phyloP scores from a whole-genome alignment of 208 protist species.

The Tritrichomonas musculus region DNA sequence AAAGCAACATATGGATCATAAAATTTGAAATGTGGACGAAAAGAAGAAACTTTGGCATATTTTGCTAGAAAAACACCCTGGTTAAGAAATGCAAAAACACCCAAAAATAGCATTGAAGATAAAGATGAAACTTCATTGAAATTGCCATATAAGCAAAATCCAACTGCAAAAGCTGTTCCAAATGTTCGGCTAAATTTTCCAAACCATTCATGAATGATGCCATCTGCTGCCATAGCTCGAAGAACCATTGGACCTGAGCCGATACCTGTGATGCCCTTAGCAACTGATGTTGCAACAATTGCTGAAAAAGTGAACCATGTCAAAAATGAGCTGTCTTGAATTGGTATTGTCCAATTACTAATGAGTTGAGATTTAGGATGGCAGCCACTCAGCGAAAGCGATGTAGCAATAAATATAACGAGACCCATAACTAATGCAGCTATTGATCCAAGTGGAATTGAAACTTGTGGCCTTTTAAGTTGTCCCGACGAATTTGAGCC shows the following conservation, averaged over 20 bases:
- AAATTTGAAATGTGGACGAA: neutral
- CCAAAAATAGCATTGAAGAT: neutral
- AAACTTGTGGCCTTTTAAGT: neutral
- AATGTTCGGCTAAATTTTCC: neutral
- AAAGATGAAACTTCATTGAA: neutral
- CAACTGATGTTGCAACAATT: neutral
- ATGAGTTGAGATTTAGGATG: neutral
- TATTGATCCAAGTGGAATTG: slow-evolving; percentile 23
- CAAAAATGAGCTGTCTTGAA: neutral
- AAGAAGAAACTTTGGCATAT: neutral
- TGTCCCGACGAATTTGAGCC: neutral
- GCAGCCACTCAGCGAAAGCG: neutral
- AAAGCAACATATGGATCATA: neutral
- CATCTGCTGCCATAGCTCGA: neutral
- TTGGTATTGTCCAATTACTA: too few species aligned
- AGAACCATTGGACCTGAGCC: neutral
- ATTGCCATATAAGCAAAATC: neutral
- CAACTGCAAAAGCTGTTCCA: neutral
- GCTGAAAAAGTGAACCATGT: neutral
- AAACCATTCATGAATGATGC: neutral
- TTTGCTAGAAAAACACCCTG: neutral
- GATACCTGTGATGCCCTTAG: neutral
- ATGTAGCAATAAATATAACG: neutral
- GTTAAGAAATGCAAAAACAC: neutral
- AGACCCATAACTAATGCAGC: neutral